phyloP scores from a whole-genome alignment of 1,139 yeast species.

The Blastobotrys ciferrii region DNA sequence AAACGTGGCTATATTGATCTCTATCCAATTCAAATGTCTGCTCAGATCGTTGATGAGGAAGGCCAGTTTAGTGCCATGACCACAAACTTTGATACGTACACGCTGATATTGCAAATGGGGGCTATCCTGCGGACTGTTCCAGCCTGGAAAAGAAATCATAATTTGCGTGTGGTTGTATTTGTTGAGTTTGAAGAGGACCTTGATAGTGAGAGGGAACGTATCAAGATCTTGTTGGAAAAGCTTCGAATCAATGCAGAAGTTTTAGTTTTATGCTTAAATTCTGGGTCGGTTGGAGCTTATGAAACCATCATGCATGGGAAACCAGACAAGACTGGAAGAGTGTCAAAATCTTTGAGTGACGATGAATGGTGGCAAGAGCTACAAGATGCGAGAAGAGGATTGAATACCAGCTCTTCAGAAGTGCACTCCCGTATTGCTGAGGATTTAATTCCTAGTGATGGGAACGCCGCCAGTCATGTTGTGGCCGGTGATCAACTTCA shows the following conservation, averaged over 20 bases:
- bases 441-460: not conserved
- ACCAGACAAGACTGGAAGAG: conserved; percentile 32
- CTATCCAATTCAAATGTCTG: conserved; percentile 96
- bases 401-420: conserved; percentile 11
- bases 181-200: conserved; percentile 76
- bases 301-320: conserved; percentile 75
- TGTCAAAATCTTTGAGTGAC: conserved; percentile 40
- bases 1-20: conserved; percentile 67
- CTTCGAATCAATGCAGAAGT: conserved; percentile 80
- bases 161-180: conserved; percentile 77
- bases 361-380: conserved; percentile 69
- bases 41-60: conserved; percentile 60
- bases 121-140: conserved; percentile 91
- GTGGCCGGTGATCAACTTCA: conserved; percentile 6
- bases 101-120: conserved; percentile 86
- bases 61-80: conserved; percentile 69
- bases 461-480: not conserved
- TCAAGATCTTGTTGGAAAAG: conserved; percentile 61
- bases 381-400: conserved; percentile 51
- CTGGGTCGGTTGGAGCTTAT: conserved; percentile 61
- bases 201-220: conserved; percentile 62
- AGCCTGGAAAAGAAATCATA: conserved; percentile 78
- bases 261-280: conserved; percentile 63
- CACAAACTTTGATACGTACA: conserved; percentile 91
- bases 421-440: conserved; percentile 8